phyloP scores from a whole-genome alignment of 164 flowering plant genomes.

The Chloranthus sessilifolius region DNA sequence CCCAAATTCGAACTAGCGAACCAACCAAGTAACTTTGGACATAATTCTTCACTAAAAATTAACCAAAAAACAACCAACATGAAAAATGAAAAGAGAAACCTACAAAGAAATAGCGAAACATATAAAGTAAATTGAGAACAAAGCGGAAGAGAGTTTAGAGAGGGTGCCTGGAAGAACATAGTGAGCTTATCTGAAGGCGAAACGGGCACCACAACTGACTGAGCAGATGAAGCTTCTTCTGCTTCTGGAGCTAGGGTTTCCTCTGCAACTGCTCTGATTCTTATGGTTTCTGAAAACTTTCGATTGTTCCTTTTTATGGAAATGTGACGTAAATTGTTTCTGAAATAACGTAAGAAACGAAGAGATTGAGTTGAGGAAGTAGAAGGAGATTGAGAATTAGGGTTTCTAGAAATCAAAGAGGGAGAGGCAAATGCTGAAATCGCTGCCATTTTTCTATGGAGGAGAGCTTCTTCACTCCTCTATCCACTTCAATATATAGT shows the following conservation, averaged over 20 bases:
- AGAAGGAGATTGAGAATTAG: slow-evolving; percentile 5
- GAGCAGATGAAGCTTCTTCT: slow-evolving; percentile 25
- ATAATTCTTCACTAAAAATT: no score
- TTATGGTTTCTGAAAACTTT: background rate
- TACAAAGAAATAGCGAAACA: no score
- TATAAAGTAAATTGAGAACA: no score
- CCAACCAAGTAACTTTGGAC: no score
- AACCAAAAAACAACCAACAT: no score
- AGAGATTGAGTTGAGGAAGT: slow-evolving; percentile 6
- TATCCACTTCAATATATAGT: no score
- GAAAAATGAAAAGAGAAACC: no score
- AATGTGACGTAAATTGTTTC: no score
- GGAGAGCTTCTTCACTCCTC: no score
- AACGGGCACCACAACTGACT: slow-evolving; percentile 66
- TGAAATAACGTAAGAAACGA: slow-evolving; percentile 9
- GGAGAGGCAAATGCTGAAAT: slow-evolving; percentile 27
- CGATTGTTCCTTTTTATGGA: slow-evolving; percentile 5
- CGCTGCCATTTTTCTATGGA: slow-evolving; percentile 40
- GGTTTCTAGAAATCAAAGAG: slow-evolving; percentile 9
- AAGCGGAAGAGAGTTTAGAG: background rate
- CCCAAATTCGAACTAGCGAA: no score
- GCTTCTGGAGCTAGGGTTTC: slow-evolving; percentile 27
- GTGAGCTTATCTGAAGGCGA: slow-evolving; percentile 84
- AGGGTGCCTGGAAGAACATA: slow-evolving; percentile 72
- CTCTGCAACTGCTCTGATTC: slow-evolving; percentile 30